Conservation (phyloP, 2,329 filamentous ascomycete species). For the Beauveria medogensis region DNA sequence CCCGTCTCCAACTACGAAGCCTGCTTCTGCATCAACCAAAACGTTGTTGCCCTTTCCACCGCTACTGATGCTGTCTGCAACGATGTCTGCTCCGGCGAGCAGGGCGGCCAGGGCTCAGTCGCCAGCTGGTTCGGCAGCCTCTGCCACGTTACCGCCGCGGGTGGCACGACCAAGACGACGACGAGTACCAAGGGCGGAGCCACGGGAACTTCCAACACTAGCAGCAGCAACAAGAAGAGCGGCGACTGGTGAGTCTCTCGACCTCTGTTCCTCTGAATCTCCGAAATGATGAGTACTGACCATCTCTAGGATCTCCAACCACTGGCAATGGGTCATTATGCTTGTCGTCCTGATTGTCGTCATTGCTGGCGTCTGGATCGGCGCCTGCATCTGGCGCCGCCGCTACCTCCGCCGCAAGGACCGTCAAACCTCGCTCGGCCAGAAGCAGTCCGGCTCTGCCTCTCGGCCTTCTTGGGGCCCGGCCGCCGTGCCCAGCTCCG, state of each 20-base stretch:
- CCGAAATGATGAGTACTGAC: neutral
- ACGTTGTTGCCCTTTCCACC: slow-evolving; percentile 50
- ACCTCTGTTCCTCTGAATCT: neutral
- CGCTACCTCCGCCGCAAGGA: slow-evolving; percentile 66
- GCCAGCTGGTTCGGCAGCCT: slow-evolving; percentile 63
- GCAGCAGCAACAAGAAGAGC: neutral
- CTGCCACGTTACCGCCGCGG: slow-evolving; percentile 41
- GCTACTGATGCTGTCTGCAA: slow-evolving; percentile 55
- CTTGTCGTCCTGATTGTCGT: slow-evolving; percentile 64
- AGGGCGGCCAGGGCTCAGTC: slow-evolving; percentile 44
- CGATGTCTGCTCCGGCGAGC: slow-evolving; percentile 39
- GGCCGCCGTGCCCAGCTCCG: slow-evolving; percentile 14
- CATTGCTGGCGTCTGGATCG: slow-evolving; percentile 58
- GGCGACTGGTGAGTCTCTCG: neutral
- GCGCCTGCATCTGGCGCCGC: slow-evolving; percentile 62
- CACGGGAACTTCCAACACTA: neutral
- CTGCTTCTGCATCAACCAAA: slow-evolving; percentile 65
- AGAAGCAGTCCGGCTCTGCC: slow-evolving; percentile 32
- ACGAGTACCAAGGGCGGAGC: neutral
- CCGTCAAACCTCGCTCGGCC: slow-evolving; percentile 31
- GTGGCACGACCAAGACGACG: slow-evolving; percentile 13
- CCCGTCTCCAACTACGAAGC: slow-evolving; percentile 47
- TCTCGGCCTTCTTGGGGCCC: slow-evolving; percentile 29
- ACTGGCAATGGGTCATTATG: slow-evolving; percentile 78
- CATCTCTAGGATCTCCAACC: slow-evolving; percentile 51